Evolutionary conservation across 2,329 filamentous ascomycete genomes (phyloP), one percentile per base, ranked within the genome.

Genomic region (Neofusicoccum umdonicola): DNA sequence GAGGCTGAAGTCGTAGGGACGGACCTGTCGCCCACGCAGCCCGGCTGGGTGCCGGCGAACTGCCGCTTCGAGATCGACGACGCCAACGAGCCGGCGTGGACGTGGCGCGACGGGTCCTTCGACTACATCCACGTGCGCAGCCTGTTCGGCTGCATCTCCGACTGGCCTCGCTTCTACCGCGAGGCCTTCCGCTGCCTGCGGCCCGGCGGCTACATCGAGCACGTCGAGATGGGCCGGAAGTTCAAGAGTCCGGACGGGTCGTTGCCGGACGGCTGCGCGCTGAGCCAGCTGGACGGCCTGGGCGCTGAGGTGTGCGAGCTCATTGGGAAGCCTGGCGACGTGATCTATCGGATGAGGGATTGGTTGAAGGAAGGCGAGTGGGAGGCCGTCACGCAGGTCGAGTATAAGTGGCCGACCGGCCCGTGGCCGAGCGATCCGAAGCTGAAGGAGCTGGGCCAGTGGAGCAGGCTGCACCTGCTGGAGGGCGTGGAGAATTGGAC

Each of bases 341-440:
- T 80, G n/a, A 78, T 77, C 31, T 41, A 73, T 31, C 64, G 76
- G 12, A 75, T 80, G 47, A 76, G 78, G 66, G 72, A 75, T 39
- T 78, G 80, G 63, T 76, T 87, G 68, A 72, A 75, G 3, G 81
- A 82, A 11, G 83, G 81, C 0, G 86, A 85, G 0, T 87, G 87
- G 67, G 74, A 78, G 54, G 79, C 85, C 62, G 80, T 88, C 0
- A 73, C 73, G 0, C 80, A 85, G 69, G 73, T 78, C 2, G 69
- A 82, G 19, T 72, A 66, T 66, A 71, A 70, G 58, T 6, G 82
- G 78, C 68, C 71, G 1, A 67, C 72, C n/a, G 70, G 71, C 1
- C 47, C 37, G 27, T 78, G 76, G 76, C 63, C 71, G 5, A 56
- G 66, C 7, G 74, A 77, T 19, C 66, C 67, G 13, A 71, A 70